These are phyloP conservation scores for Globisporangium cylindrosporum DNA, from an alignment of 352 stramenopile genomes.

Conservation along the genomic window DNA sequence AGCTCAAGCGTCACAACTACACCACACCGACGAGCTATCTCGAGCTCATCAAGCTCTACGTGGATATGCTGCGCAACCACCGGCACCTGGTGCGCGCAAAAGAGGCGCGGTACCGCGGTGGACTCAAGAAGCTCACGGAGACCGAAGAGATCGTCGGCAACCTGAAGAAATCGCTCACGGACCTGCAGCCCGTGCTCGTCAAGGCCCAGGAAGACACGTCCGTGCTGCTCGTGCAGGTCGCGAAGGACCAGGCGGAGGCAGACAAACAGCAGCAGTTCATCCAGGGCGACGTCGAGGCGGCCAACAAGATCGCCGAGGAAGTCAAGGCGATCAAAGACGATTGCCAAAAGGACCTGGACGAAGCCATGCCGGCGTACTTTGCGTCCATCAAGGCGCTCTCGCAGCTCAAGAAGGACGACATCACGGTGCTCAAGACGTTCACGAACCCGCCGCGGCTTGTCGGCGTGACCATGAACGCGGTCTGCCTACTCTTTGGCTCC, in stretches of 20 bases:
- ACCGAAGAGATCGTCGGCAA: slow-evolving; percentile 92
- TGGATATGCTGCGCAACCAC: slow-evolving; percentile 88
- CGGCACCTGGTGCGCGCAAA: slow-evolving; percentile 81
- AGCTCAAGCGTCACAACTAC: slow-evolving; percentile 91
- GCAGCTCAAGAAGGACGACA: slow-evolving; percentile 91
- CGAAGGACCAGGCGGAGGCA: slow-evolving; percentile 89
- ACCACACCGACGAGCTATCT: slow-evolving; percentile 95
- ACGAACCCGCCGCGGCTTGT: slow-evolving; percentile 88
- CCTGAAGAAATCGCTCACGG: slow-evolving; percentile 88
- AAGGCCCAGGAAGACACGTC: slow-evolving; percentile 89
- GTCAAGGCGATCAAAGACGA: slow-evolving; percentile 94
- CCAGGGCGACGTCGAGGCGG: slow-evolving; percentile 89
- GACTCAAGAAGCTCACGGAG: slow-evolving; percentile 91
- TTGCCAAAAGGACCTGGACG: slow-evolving; percentile 91
- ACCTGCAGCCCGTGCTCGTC: slow-evolving; percentile 89
- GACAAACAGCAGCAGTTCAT: slow-evolving; percentile 91
- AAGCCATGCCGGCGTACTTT: slow-evolving; percentile 92
- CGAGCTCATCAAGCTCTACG: slow-evolving; percentile 93
- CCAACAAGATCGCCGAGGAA: slow-evolving; percentile 89
- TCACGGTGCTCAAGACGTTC: slow-evolving; percentile 92
- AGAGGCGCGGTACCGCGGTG: slow-evolving; percentile 75
- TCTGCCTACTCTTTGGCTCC: slow-evolving; percentile 85
- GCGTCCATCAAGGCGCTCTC: slow-evolving; percentile 89
- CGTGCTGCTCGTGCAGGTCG: slow-evolving; percentile 82
- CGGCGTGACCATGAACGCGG: slow-evolving; percentile 90